Conservation (phyloP, 441 rosid species). For the Metrosideros polymorpha region DNA sequence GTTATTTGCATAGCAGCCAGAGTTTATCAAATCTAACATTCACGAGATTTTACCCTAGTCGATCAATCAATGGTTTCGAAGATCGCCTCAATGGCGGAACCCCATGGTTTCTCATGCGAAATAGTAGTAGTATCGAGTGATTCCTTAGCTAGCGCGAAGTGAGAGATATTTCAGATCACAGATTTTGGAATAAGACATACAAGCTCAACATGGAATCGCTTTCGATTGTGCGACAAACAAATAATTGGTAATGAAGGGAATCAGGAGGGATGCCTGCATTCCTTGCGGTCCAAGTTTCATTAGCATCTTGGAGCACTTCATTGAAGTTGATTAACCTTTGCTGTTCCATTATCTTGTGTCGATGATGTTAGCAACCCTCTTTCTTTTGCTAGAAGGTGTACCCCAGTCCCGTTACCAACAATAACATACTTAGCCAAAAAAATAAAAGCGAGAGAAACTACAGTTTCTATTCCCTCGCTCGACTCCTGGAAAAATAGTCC, state of each 20-base stretch:
- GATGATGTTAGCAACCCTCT: background rate
- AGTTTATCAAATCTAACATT: background rate
- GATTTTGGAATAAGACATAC: background rate
- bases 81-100: no score
- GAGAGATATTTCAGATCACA: background rate
- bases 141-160: background rate
- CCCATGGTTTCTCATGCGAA: background rate
- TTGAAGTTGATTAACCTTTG: background rate
- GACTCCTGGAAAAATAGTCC: no score
- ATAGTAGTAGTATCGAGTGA: background rate
- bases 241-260: background rate
- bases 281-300: no score
- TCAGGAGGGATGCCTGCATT: background rate
- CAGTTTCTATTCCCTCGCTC: no score
- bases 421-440: no score
- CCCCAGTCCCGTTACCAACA: no score
- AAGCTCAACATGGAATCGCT: background rate
- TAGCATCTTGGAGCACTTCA: background rate
- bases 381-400: no score
- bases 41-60: fast-evolving
- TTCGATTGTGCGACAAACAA: fast-evolving
- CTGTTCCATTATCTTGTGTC: background rate
- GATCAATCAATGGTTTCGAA: background rate
- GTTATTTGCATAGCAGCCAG: no score
- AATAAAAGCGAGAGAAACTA: no score